A percentile compares a stretch with the other conserved stretches of the same genome.
phyloP scores from a whole-genome alignment of 768 basidiomycete species.

The Lentinula raphanica region DNA sequence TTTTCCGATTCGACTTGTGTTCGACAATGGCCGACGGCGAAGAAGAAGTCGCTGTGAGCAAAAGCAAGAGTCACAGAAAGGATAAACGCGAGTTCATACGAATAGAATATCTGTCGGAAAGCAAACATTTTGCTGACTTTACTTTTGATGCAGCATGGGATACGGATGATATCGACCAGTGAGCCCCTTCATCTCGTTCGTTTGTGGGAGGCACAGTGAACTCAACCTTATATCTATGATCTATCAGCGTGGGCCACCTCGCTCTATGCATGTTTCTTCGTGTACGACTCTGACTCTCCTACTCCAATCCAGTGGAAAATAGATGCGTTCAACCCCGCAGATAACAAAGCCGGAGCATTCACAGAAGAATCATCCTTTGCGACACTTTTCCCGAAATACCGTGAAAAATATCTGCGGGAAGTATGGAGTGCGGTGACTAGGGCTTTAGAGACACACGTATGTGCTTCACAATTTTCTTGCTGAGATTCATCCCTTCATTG shows the following conservation, averaged over 20 bases:
- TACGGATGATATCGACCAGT: slow-evolving; percentile 98
- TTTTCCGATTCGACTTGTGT: too few relatives aligned
- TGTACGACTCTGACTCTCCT: too few relatives aligned
- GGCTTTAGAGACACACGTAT: slow-evolving; percentile 75
- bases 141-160: slow-evolving; percentile 77
- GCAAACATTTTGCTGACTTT: background rate
- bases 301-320: slow-evolving; percentile 70
- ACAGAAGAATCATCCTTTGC: slow-evolving; percentile 97
- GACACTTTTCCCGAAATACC: slow-evolving; percentile 96
- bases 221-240: slow-evolving; percentile 2
- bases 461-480: too few relatives aligned
- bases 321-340: slow-evolving; percentile 64
- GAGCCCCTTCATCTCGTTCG: slow-evolving; percentile 38
- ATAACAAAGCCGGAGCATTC: slow-evolving; percentile 82
- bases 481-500: too few relatives aligned
- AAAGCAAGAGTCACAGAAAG: slow-evolving; percentile 88
- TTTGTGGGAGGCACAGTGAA: slow-evolving; percentile 4
- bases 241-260: slow-evolving; percentile 32
- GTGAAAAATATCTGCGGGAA: slow-evolving; percentile 94
- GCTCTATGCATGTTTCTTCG: too few relatives aligned
- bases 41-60: slow-evolving; percentile 49
- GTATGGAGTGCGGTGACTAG: slow-evolving; percentile 90
- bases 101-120: background rate
- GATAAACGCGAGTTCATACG: slow-evolving; percentile 75
- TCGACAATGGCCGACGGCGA: too few relatives aligned